Evolutionary conservation across 2,329 filamentous ascomycete genomes (phyloP).

Genomic region (Diplodia corticola): DNA sequence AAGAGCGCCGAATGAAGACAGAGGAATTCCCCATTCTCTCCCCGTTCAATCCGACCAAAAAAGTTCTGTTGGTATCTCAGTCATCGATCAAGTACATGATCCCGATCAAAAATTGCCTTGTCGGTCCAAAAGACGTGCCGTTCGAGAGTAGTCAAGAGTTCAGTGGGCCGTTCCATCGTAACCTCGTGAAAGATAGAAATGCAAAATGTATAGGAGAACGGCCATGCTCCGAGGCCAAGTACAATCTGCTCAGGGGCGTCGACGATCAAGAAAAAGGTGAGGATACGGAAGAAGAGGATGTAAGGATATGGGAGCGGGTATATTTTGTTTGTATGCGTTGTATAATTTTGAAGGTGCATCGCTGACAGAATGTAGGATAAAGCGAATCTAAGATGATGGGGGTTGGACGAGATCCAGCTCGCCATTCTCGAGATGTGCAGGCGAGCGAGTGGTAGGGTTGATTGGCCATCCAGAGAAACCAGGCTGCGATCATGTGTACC

Average conservation of each 20-base stretch:
- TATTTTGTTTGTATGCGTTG: conserved; percentile 7
- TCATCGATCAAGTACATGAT: conserved; percentile 7
- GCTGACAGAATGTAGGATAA: background rate
- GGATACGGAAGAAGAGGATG: background rate
- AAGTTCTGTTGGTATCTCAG: background rate
- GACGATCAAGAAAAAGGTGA: background rate
- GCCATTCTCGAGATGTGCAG: background rate
- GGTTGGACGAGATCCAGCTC: conserved; percentile 16
- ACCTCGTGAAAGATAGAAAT: background rate
- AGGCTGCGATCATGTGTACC: conserved; percentile 4
- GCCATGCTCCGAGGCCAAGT: conserved; percentile 12
- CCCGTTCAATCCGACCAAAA: conserved; percentile 19
- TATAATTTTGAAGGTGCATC: background rate
- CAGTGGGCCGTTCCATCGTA: conserved; percentile 10
- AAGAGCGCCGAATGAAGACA: conserved; percentile 1
- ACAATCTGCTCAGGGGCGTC: conserved; percentile 1
- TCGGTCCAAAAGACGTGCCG: conserved; percentile 5
- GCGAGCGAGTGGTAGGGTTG: background rate
- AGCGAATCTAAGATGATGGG: conserved; percentile 2
- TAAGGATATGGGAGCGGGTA: conserved; percentile 15
- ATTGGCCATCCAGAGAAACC: background rate
- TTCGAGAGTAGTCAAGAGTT: conserved; percentile 4
- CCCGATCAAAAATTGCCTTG: background rate
- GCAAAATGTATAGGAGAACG: background rate
- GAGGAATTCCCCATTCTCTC: conserved; percentile 8